Conservation (phyloP, 2,329 filamentous ascomycete genomes). For the Colletotrichum sp. region DNA sequence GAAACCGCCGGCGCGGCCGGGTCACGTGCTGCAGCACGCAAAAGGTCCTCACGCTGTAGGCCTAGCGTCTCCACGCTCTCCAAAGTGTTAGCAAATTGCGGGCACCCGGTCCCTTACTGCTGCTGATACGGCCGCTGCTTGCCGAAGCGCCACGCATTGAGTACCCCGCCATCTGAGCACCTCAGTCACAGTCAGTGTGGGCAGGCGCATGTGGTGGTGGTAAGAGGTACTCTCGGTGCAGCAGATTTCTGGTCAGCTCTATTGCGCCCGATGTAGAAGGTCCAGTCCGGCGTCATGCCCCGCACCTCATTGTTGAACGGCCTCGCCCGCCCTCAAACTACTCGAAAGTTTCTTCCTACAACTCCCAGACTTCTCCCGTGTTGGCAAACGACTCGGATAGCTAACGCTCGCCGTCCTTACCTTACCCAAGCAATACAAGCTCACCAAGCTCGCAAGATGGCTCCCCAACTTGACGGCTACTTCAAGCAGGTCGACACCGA, state of each 20-base stretch:
- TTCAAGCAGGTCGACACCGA: conserved; percentile 90
- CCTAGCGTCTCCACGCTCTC: conserved; percentile 13
- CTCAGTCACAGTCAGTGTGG: conserved; percentile 1
- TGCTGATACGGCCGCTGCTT: conserved; percentile 20
- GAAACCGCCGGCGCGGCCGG: neutral
- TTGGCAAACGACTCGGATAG: conserved; percentile 8
- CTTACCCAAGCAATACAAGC: conserved; percentile 57
- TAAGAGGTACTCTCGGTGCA: conserved; percentile 3
- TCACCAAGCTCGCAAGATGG: conserved; percentile 76
- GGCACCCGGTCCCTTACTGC: neutral
- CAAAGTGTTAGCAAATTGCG: neutral
- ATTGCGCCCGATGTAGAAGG: conserved; percentile 22
- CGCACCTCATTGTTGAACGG: conserved; percentile 43
- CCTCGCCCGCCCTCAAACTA: conserved; percentile 15
- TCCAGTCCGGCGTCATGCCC: conserved; percentile 43
- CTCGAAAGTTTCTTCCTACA: conserved; percentile 13
- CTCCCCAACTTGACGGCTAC: conserved; percentile 87
- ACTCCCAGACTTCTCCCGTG: conserved; percentile 14
- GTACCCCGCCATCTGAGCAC: conserved; percentile 15
- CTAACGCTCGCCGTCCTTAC: conserved; percentile 42
- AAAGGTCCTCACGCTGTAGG: neutral
- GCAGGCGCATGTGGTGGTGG: conserved; percentile 6
- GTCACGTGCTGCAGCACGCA: conserved; percentile 11
- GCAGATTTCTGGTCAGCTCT: conserved; percentile 22
- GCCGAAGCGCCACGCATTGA: conserved; percentile 15